These are phyloP conservation scores for Meyerozyma guilliermondii DNA, from an alignment of 1,139 yeast genomes.

Conservation along the genomic window DNA sequence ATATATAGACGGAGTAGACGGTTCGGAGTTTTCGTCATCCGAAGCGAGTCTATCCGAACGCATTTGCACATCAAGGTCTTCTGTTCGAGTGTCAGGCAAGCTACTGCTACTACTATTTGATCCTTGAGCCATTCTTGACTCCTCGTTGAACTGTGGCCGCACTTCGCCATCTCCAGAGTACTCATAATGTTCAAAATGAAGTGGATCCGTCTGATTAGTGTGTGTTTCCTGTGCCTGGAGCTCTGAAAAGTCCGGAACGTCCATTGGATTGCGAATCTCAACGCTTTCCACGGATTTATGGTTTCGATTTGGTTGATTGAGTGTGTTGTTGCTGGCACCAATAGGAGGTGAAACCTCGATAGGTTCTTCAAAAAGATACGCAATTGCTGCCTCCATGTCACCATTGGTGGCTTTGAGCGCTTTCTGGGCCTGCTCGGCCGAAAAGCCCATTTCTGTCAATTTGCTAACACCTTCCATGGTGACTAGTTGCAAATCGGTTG, in stretches of 20 bases:
- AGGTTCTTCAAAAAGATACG: conserved; percentile 12
- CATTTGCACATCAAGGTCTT: background rate
- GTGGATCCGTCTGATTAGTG: conserved; percentile 14
- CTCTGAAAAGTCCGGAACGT: conserved; percentile 5
- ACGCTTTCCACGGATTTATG: conserved; percentile 2
- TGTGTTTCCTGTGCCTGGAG: conserved; percentile 2
- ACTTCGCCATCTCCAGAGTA: background rate
- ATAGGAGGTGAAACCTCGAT: background rate
- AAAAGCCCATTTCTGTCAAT: conserved; percentile 11
- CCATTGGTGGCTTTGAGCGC: conserved; percentile 12
- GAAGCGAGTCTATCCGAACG: background rate
- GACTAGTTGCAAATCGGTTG: background rate
- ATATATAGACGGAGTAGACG: background rate
- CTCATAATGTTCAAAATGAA: conserved; percentile 12
- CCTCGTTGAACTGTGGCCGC: background rate
- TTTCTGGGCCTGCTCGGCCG: conserved; percentile 9
- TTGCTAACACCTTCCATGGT: background rate
- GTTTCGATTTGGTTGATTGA: background rate
- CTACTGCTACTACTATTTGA: background rate
- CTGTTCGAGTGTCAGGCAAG: background rate
- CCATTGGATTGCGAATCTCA: conserved; percentile 5
- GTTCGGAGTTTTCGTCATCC: conserved; percentile 1
- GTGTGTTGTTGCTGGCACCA: background rate
- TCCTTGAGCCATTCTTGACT: background rate
- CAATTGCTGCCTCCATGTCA: conserved; percentile 13